A percentile compares a stretch with the other conserved stretches of the same genome.
phyloP scores from a whole-genome alignment of 2,329 filamentous ascomycete species.

The Aureobasidium leucospermi region DNA sequence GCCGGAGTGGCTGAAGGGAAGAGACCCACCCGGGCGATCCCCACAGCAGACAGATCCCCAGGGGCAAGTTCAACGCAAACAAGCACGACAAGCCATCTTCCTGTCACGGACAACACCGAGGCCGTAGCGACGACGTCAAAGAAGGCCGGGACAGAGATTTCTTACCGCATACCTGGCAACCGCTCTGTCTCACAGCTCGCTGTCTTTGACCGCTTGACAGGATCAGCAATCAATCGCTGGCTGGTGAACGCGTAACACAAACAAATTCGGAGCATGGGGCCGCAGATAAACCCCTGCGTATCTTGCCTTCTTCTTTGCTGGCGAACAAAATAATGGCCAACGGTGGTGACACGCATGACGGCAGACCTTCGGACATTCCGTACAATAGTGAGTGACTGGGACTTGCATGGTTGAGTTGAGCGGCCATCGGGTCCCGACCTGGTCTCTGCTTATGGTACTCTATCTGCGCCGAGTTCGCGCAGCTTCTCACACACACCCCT shows the following conservation, averaged over 20 bases:
- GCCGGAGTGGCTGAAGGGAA: not conserved
- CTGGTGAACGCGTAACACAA: slow-evolving; percentile 6
- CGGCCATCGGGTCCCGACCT: not conserved
- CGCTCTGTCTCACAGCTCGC: not conserved
- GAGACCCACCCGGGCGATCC: not conserved
- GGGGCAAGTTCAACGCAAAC: slow-evolving; percentile 4
- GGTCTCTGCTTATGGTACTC: not conserved
- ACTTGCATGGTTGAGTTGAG: not conserved
- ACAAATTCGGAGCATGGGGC: slow-evolving; percentile 3
- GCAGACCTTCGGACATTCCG: not conserved
- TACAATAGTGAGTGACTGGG: not conserved
- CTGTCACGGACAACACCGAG: not conserved
- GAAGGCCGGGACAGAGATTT: not conserved
- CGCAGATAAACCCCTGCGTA: not conserved
- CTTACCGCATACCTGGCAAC: not conserved
- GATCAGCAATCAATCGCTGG: slow-evolving; percentile 1
- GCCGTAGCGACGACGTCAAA: not conserved
- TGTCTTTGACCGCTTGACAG: not conserved
- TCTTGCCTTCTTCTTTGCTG: not conserved
- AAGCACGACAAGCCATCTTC: not conserved
- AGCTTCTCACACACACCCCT: not conserved
- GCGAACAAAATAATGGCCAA: not conserved
- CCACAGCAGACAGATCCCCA: not conserved
- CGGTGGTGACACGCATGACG: not conserved
- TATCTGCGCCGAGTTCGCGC: not conserved